Percentiles rank a stretch among this genome's conserved stretches.
Conservation (phyloP, 345 rosid genomes). For the Eucalyptus regnans region DNA sequence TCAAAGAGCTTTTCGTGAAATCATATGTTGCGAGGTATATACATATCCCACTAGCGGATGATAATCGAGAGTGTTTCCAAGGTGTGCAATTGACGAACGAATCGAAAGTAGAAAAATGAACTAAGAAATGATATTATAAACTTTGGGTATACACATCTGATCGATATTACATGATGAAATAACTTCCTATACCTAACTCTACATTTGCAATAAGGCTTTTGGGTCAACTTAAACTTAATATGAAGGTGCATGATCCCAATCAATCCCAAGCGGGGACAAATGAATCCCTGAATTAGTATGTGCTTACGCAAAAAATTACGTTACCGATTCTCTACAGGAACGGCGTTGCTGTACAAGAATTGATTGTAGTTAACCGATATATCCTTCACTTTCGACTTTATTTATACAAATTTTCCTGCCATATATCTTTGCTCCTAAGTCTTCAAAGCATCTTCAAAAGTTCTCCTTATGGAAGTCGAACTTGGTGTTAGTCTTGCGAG, state of each 20-base stretch:
- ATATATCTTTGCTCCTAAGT: neutral
- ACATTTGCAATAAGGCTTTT: neutral
- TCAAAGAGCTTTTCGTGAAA: neutral
- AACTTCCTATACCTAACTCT: neutral
- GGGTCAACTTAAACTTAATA: neutral
- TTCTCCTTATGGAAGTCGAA: constrained; percentile 92
- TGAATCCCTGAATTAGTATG: neutral
- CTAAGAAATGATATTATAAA: neutral
- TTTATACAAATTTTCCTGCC: neutral
- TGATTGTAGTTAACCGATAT: neutral
- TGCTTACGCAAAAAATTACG: neutral
- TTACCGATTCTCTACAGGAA: neutral
- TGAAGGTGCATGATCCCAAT: neutral
- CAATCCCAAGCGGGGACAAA: neutral
- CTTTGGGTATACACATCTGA: neutral
- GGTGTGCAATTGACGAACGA: neutral
- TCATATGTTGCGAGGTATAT: neutral
- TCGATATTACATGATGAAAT: neutral
- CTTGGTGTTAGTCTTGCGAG: constrained; percentile 73
- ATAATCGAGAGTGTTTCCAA: neutral
- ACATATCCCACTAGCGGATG: neutral
- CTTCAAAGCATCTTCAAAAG: constrained; percentile 19
- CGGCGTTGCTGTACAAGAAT: neutral
- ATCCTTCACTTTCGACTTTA: neutral
- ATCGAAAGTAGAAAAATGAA: neutral